Conservation (phyloP, 768 basidiomycete species). For the Neoboletus magnificus region DNA sequence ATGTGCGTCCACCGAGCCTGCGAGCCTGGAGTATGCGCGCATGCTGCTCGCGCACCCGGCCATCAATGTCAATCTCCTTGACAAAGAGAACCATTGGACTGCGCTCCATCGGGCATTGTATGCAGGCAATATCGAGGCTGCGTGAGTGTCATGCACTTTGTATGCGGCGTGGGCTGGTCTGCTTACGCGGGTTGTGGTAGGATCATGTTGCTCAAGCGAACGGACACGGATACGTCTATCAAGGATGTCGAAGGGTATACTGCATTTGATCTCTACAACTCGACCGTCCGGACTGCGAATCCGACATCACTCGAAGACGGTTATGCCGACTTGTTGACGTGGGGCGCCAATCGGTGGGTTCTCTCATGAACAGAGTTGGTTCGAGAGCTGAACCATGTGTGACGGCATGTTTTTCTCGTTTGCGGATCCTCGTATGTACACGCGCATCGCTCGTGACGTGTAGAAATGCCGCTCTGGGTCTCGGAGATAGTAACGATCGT, state of each 20-base stretch:
- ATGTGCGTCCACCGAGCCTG: slow-evolving; percentile 56
- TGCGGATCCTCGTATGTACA: not conserved
- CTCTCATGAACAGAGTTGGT: not conserved
- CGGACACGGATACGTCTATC: slow-evolving; percentile 65
- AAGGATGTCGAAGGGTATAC: slow-evolving; percentile 91
- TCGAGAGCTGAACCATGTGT: not conserved
- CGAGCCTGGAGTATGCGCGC: slow-evolving; percentile 73
- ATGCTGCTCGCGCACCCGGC: slow-evolving; percentile 71
- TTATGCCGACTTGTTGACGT: slow-evolving; percentile 69
- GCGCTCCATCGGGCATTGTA: slow-evolving; percentile 87
- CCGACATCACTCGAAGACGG: slow-evolving; percentile 40
- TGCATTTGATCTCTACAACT: slow-evolving; percentile 90
- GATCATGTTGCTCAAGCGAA: slow-evolving; percentile 67
- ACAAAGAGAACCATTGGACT: slow-evolving; percentile 88
- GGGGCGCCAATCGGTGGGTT: slow-evolving; percentile 79
- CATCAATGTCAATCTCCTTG: slow-evolving; percentile 76
- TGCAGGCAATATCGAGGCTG: slow-evolving; percentile 67
- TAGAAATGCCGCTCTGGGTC: slow-evolving; percentile 87
- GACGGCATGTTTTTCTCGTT: not conserved
- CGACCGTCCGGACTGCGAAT: slow-evolving; percentile 74
- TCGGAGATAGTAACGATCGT: slow-evolving; percentile 77
- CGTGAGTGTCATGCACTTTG: slow-evolving; percentile 41
- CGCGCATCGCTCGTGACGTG: not conserved
- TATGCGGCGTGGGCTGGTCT: not conserved
- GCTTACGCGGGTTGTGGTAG: slow-evolving; percentile 38